Evolutionary conservation across 306 rosid species (phyloP).

Genomic region (Quercus mongolica): DNA sequence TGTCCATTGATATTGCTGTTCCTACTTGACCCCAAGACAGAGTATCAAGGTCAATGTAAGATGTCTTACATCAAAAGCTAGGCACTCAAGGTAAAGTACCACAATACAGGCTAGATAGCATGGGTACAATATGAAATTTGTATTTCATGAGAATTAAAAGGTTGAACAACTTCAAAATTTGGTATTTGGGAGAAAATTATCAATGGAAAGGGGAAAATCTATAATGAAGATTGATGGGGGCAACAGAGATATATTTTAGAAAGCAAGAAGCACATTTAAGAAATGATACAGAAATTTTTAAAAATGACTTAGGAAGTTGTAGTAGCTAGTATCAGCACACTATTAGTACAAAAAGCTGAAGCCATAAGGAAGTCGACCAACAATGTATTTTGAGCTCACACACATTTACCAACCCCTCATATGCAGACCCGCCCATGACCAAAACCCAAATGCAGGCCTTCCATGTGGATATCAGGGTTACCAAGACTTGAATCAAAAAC

Average conservation of each 20-base stretch:
- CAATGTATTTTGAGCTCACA: neutral
- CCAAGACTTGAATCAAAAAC: too few species aligned
- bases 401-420: neutral
- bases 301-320: neutral
- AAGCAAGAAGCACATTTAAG: neutral
- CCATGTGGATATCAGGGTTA: neutral
- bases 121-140: neutral
- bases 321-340: too few species aligned
- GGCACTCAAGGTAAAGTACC: neutral
- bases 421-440: neutral
- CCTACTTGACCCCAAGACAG: too few species aligned
- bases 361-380: too few species aligned
- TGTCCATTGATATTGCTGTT: too few species aligned
- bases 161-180: neutral
- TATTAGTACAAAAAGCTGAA: too few species aligned
- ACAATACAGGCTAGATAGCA: neutral
- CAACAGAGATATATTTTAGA: neutral
- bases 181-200: neutral
- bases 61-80: neutral
- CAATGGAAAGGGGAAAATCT: neutral
- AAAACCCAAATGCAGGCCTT: neutral
- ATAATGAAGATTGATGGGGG: neutral
- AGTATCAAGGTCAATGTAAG: too few species aligned
- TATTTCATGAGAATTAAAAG: neutral
- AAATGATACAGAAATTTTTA: neutral